Percentiles rank a stretch among this genome's conserved stretches.
Conservation (phyloP, 2,329 filamentous ascomycete species). For the Pseudophaeomoniella oleicola region DNA sequence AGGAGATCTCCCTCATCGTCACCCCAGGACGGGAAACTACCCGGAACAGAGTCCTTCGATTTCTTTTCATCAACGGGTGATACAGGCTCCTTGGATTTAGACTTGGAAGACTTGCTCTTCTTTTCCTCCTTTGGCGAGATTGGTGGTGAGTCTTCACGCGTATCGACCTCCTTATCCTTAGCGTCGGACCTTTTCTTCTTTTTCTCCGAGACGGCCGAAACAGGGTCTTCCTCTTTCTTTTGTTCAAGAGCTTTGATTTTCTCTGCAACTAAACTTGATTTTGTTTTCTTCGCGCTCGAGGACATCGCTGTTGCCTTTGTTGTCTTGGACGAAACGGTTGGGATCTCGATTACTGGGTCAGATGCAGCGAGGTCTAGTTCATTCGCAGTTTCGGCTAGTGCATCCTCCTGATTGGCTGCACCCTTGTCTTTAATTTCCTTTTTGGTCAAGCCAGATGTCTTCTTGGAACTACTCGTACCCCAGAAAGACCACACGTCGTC, state of each 20-base stretch:
- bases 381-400: constrained; percentile 23
- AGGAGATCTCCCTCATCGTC: constrained; percentile 28
- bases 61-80: constrained; percentile 20
- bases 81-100: constrained; percentile 11
- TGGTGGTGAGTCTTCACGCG: constrained; percentile 23
- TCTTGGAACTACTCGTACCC: constrained; percentile 13
- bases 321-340: constrained; percentile 26
- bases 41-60: constrained; percentile 33
- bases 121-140: constrained; percentile 24
- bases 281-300: constrained; percentile 21
- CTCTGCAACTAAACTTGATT: constrained; percentile 35
- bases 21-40: constrained; percentile 42
- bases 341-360: constrained; percentile 21
- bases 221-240: constrained; percentile 18
- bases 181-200: constrained; percentile 18
- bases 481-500: constrained; percentile 15
- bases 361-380: constrained; percentile 25
- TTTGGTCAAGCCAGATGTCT: constrained; percentile 22
- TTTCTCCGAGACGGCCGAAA: constrained; percentile 8
- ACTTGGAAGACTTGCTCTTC: constrained; percentile 26
- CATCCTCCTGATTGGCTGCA: constrained; percentile 25
- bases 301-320: constrained; percentile 23
- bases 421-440: constrained; percentile 29
- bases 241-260: constrained; percentile 35
- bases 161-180: constrained; percentile 12